Conservation (phyloP, 1,139 yeast genomes). For the Nakaseomyces sp. region DNA sequence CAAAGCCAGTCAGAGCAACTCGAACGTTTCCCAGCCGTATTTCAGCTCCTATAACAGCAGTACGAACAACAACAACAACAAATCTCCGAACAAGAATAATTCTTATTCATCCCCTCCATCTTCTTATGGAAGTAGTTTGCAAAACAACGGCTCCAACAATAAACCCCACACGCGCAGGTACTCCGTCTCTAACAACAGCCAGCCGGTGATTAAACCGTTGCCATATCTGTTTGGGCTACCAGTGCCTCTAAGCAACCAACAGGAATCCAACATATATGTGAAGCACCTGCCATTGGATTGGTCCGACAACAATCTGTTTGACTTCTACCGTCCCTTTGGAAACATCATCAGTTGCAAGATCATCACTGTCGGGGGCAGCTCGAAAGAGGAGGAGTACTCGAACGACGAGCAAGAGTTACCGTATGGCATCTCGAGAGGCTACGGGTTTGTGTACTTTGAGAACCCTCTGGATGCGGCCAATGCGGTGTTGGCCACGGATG, state of each 20-base stretch:
- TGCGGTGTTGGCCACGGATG: conserved; percentile 39
- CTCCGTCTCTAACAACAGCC: neutral
- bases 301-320: conserved; percentile 25
- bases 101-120: conserved; percentile 6
- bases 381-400: conserved; percentile 8
- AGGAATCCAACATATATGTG: conserved; percentile 31
- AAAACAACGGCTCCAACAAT: conserved; percentile 7
- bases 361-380: conserved; percentile 37
- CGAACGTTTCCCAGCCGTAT: conserved; percentile 10
- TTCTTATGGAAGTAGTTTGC: conserved; percentile 1
- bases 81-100: neutral
- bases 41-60: conserved; percentile 7
- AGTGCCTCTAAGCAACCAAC: conserved; percentile 29
- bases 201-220: neutral
- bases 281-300: conserved; percentile 30
- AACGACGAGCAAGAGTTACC: conserved; percentile 11
- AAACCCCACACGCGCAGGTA: neutral
- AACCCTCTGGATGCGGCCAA: conserved; percentile 40
- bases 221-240: conserved; percentile 17
- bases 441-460: conserved; percentile 44
- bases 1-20: conserved; percentile 26
- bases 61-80: neutral
- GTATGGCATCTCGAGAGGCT: conserved; percentile 37
- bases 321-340: conserved; percentile 35
- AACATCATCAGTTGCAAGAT: conserved; percentile 40